Base-by-base conservation (phyloP, 768 basidiomycete species). In the Termitomyces heimii region DNA sequence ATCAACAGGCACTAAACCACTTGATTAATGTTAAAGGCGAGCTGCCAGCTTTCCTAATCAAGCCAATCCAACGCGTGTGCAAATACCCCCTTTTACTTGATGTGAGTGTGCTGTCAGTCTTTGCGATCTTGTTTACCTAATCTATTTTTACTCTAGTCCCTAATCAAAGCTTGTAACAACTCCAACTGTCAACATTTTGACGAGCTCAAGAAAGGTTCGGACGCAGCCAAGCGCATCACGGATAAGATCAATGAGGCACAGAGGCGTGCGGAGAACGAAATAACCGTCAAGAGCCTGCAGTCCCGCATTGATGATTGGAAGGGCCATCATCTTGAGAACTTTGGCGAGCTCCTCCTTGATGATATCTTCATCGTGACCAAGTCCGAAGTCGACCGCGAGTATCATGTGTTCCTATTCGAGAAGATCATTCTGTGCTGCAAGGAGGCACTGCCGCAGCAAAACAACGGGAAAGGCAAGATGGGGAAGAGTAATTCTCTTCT, bases 361-460 rank as follows among this genome's bases (percentile, higher is more conserved):
- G 97, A 98, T 69, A 82, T 94, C 55, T 98, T 98, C 71, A 85
- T 88, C 57, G 97, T 98, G 57, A 96, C 90, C 65, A 99, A 98
- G 73, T 90, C 88, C 49, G 94, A 95, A 58, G 90, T 94, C 65
- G 94, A 98, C 70, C 84, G 97, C 64, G 97, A 99, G 71, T 98
- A 98, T 66, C 94, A 96, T 64, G 95, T 99, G 57, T 99, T 98
- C 80, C 78, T 99, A 35, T 99, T 99, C 63, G 95, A 98, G 75
- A 94, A 94, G 76, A 99, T 99, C 71, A 94, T 99, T 62, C 82
- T 98, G 22, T 99, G 97, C 73, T 98, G 97, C 79, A 98, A 98
- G 71, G 97, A 98, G 70, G 88, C 89, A 6, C 67, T 79, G 16
- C 77, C 78, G 5, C 78, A 79, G 6, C 77, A 81, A 12, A 76